Percentiles rank a stretch among this genome's conserved stretches.
Evolutionary conservation across 2,329 filamentous ascomycete genomes (phyloP).

Genomic region (Penicillium vulpinum): DNA sequence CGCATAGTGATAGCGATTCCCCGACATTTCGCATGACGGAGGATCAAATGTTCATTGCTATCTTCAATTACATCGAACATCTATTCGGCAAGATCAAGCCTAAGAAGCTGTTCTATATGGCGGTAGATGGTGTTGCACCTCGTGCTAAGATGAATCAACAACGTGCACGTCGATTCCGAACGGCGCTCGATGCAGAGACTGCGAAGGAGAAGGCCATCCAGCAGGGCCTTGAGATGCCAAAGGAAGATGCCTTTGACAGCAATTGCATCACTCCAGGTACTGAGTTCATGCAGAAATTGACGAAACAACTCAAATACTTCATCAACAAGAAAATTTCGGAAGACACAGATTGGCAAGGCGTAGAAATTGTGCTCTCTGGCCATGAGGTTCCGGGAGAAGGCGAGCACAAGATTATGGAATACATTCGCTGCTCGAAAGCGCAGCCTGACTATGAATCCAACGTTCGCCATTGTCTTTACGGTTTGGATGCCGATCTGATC

Average conservation of each 20-base stretch:
- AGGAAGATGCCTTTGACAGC: constrained; percentile 95
- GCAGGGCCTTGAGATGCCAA: constrained; percentile 89
- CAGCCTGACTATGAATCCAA: constrained; percentile 92
- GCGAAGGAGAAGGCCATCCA: constrained; percentile 88
- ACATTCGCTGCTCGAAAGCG: constrained; percentile 95
- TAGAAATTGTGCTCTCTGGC: constrained; percentile 92
- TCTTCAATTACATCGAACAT: constrained; percentile 99
- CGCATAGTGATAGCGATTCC: constrained; percentile 92
- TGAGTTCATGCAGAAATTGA: constrained; percentile 96
- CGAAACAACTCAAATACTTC: constrained; percentile 93
- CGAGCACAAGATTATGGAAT: constrained; percentile 99
- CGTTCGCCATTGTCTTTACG: constrained; percentile 93
- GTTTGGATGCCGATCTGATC: constrained; percentile 94
- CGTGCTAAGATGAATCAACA: constrained; percentile 99
- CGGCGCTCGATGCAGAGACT: constrained; percentile 83
- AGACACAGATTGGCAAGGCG: constrained; percentile 95
- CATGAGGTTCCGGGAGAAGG: constrained; percentile 98
- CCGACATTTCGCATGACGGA: constrained; percentile 90
- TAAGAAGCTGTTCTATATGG: constrained; percentile 99
- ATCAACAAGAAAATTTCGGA: constrained; percentile 98
- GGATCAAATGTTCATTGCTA: constrained; percentile 99
- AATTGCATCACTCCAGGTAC: constrained; percentile 98
- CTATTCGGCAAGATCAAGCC: constrained; percentile 98
- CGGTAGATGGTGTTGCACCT: constrained; percentile 94
- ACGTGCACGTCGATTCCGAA: constrained; percentile 89